Base-by-base conservation (phyloP, 106 monocot species). In the Dendrobium catenatum region DNA sequence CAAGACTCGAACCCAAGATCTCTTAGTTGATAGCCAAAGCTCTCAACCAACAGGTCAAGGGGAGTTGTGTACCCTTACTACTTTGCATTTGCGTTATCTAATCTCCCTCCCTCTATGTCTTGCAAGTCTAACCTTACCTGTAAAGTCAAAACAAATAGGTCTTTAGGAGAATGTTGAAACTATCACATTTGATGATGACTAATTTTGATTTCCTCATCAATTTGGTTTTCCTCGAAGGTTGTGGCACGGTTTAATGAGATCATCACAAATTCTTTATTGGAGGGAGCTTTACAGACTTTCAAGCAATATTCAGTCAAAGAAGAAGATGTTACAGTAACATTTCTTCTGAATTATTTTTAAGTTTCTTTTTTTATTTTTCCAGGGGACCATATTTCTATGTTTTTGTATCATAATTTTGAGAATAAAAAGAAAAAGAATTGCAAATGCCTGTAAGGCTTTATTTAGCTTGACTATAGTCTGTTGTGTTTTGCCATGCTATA, bases 161-260 rank as follows among this genome's bases (percentile, higher is more conserved):
- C 10, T 33, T 15, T 37, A 70, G 70, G 3, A 70, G 70, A 70
- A 70, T 66, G 70, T 70, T 70, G 70, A 70, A 15, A 37, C 33
- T 70, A 37, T 33, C 16, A 0, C 16, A 16, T 33, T 17, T 19
- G 20, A 6, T 74, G n/a, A 74, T 44, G 6, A 6, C 19, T 44
- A 20, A 20, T 74, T 33, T 44, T 74, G 7, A 74, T 44, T 74
- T 20, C 0, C 43, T 49, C 48, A 26, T 73, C 20, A 37, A 11
- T 54, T 82, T 73, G 51, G 72, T 80, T 75, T 42, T 75, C 15
- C 16, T 48, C 88, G 77, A 81, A 99, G 99, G 95, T 99, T 86
- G 93, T 99, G 40, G 93, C 95, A 31, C 88, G 91, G 51, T 95
- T 99, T 80, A 99, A 99, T 86, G 95, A 95, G 85, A 83, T 99